Percentiles rank a stretch among this genome's conserved stretches.
phyloP scores from a whole-genome alignment of 2,329 filamentous ascomycete genomes.

The Myriosclerotinia scirpicola region DNA sequence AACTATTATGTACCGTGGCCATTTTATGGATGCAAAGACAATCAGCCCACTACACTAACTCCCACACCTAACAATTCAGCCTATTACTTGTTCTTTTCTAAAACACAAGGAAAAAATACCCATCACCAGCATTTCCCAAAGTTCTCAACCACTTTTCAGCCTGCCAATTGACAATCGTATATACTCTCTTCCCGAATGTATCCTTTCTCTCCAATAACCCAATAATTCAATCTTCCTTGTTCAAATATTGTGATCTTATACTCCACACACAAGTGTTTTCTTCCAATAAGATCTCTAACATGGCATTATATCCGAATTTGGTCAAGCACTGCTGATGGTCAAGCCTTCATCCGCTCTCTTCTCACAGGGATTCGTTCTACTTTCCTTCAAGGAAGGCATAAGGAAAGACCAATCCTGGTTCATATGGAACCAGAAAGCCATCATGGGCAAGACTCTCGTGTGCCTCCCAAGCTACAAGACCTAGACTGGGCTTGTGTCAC shows the following conservation, averaged over 20 bases:
- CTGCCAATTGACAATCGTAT: conserved; percentile 4
- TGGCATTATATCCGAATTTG: conserved; percentile 4
- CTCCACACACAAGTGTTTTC: neutral
- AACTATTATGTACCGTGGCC: neutral
- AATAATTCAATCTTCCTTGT: conserved; percentile 4
- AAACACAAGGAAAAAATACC: conserved; percentile 1
- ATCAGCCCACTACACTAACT: neutral
- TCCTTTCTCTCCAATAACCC: conserved; percentile 1
- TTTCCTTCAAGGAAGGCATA: conserved; percentile 16
- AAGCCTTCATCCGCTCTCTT: conserved; percentile 16
- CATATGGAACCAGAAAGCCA: conserved; percentile 2
- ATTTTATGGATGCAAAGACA: conserved; percentile 5
- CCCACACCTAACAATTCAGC: conserved; percentile 10
- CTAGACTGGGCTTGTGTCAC: conserved; percentile 7
- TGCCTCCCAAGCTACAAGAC: conserved; percentile 6
- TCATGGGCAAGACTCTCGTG: conserved; percentile 7
- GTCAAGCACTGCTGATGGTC: conserved; percentile 10
- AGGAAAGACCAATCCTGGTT: conserved; percentile 11
- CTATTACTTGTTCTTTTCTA: neutral
- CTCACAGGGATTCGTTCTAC: conserved; percentile 12
- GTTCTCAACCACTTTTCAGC: conserved; percentile 15
- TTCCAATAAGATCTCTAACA: conserved; percentile 9
- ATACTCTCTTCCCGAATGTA: conserved; percentile 3
- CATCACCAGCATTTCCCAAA: conserved; percentile 2
- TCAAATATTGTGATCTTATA: neutral